A percentile compares a stretch with the other conserved stretches of the same genome.
phyloP scores from a whole-genome alignment of 768 basidiomycete species.

The Phanerochaete sordida region DNA sequence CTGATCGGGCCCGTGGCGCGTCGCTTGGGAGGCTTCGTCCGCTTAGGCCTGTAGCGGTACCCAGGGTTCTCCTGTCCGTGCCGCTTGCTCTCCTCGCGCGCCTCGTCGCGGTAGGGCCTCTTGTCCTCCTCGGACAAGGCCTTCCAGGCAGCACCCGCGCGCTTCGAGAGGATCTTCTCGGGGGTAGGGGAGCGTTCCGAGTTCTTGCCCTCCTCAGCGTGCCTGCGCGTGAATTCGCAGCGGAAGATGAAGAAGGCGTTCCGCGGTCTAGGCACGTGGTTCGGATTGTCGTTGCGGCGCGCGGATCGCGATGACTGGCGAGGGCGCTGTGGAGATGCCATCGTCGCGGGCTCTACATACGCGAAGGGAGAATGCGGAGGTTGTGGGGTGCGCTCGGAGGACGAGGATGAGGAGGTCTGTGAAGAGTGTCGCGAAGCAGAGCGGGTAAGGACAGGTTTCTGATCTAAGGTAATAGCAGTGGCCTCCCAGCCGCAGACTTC shows the following conservation, averaged over 20 bases:
- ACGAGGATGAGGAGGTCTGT: background rate
- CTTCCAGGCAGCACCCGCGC: constrained; percentile 76
- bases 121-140: constrained; percentile 46
- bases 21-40: constrained; percentile 7
- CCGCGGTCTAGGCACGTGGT: constrained; percentile 63
- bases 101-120: constrained; percentile 47
- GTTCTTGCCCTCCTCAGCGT: constrained; percentile 28
- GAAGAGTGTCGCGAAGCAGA: background rate
- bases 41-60: constrained; percentile 57
- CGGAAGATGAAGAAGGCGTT: constrained; percentile 76
- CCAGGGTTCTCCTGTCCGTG: constrained; percentile 56
- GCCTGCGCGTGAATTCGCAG: constrained; percentile 54
- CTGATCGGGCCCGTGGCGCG: constrained; percentile 14
- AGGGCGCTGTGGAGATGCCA: background rate
- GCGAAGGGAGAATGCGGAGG: background rate
- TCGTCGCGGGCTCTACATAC: background rate
- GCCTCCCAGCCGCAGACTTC: constrained; percentile 2
- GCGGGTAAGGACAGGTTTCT: background rate
- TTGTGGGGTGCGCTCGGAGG: background rate
- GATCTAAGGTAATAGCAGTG: background rate
- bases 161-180: constrained; percentile 66
- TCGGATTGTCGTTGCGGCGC: constrained; percentile 41
- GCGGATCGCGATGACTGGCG: background rate
- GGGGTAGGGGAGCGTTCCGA: constrained; percentile 16
- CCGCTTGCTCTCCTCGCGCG: constrained; percentile 51